Base-by-base conservation (phyloP, 78 protist species). In the Dictyostelium intermedium region DNA sequence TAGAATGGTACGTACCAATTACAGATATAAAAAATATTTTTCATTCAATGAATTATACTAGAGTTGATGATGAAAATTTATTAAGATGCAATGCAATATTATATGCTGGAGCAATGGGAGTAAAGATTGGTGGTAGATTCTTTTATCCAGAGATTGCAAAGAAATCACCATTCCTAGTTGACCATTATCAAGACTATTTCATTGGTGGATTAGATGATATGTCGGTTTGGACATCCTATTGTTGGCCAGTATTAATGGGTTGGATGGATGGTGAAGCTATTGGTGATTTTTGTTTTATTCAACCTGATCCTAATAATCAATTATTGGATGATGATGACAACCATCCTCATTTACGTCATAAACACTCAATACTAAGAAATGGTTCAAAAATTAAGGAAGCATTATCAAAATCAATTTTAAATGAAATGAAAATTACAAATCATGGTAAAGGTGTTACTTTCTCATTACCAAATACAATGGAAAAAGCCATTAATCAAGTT, bases 181-280 rank as follows among this genome's bases (percentile, higher is more conserved):
- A 87, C 34, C 93, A 87, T 74, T 87, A 87, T 34, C 93, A 87
- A 66, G 93, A 87, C 35, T 87, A 87, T 32, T 87, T 87, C 53
- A 79, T 61, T 27, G 93, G 93, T 60, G 93, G 93, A n/a, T 27
- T 87, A 3, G 93, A 87, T 32, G 93, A 87, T 43, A 87, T 87
- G 93, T 83, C 93, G 5, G 23, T 87, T 8, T 87, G 93, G 93
- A 87, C 93, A 25, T 78, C 70, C 2, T 87, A 87, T 30, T 87
- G 93, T 63, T 87, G 93, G 93, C 93, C 93, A 18, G 93, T 87
- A 5, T 43, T 87, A 8, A 87, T 87, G 84, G 93, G 93, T 20
- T 87, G 93, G 93, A 56, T 87, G 81, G 53, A 87, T 14, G 93
- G 93, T 2, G 37, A 37, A 2, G 34, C 4, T 1, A 87, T 87